Percentiles rank a stretch among this genome's conserved stretches.
Conservation (phyloP, 2,329 filamentous ascomycete species). For the Fusarium piperis region DNA sequence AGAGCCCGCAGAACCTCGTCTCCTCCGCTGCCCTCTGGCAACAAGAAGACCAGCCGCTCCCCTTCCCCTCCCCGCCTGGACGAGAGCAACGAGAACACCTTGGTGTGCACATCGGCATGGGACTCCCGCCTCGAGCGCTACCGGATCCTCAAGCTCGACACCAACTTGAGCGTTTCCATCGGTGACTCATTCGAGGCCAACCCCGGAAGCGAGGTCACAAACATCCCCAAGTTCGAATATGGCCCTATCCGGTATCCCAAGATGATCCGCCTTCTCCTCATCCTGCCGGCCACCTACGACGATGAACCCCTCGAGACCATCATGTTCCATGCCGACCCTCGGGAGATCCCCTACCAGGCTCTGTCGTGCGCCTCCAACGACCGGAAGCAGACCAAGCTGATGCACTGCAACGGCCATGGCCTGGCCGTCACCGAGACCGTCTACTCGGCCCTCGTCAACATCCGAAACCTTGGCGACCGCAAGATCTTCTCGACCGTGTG, state of each 20-base stretch:
- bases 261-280: slow-evolving; percentile 9
- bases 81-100: slow-evolving; percentile 12
- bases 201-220: slow-evolving; percentile 4
- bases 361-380: slow-evolving; percentile 7
- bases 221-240: slow-evolving; percentile 10
- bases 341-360: slow-evolving; percentile 5
- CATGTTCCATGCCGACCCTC: slow-evolving; percentile 8
- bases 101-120: slow-evolving; percentile 10
- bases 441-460: slow-evolving; percentile 8
- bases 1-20: slow-evolving; percentile 1
- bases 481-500: slow-evolving; percentile 11
- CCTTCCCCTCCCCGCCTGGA: slow-evolving; percentile 7
- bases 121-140: slow-evolving; percentile 7
- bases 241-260: slow-evolving; percentile 5
- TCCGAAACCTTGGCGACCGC: slow-evolving; percentile 7
- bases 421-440: neutral
- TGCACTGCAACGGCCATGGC: slow-evolving; percentile 10
- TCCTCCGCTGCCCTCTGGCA: neutral
- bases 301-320: slow-evolving; percentile 10
- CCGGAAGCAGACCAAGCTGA: slow-evolving; percentile 8
- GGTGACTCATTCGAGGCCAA: slow-evolving; percentile 7
- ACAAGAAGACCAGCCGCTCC: neutral
- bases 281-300: slow-evolving; percentile 1
- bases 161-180: slow-evolving; percentile 6
- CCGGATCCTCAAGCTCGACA: slow-evolving; percentile 7